A percentile compares a stretch with the other conserved stretches of the same genome.
These are phyloP conservation scores for Durotheca rogersii DNA, from an alignment of 495 filamentous ascomycete genomes.

Conservation along the genomic window DNA sequence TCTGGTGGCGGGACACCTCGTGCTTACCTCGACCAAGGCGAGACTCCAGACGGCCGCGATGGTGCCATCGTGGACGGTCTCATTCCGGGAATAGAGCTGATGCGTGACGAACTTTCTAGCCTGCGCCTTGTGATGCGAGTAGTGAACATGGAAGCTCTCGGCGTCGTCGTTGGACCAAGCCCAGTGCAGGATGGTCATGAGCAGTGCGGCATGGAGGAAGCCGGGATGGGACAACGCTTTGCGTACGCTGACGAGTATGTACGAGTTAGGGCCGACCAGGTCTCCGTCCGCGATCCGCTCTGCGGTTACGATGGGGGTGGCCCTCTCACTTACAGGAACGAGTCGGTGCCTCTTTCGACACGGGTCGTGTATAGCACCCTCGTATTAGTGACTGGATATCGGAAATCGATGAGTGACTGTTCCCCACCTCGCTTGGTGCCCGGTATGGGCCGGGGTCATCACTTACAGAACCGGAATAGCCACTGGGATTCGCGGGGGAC, in stretches of 20 bases:
- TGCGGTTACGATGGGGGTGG: constrained; percentile 6
- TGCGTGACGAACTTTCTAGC: constrained; percentile 42
- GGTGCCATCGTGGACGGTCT: constrained; percentile 36
- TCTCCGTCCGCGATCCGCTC: constrained; percentile 11
- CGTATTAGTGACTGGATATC: constrained; percentile 29
- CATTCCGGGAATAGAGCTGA: constrained; percentile 33
- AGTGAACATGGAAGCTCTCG: constrained; percentile 36
- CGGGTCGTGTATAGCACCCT: constrained; percentile 31
- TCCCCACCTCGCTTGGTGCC: constrained; percentile 1
- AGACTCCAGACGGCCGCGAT: constrained; percentile 42
- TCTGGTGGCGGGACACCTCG: neutral
- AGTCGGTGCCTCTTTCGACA: constrained; percentile 32
- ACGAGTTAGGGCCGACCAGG: constrained; percentile 12
- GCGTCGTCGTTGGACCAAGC: constrained; percentile 38
- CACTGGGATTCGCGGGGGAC: constrained; percentile 34
- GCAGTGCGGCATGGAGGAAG: constrained; percentile 37
- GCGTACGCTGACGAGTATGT: constrained; percentile 30
- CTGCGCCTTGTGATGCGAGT: constrained; percentile 38
- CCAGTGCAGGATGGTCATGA: constrained; percentile 38
- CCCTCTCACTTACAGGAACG: constrained; percentile 32
- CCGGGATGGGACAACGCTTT: constrained; percentile 38
- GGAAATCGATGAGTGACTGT: constrained; percentile 14
- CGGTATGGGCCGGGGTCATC: constrained; percentile 4
- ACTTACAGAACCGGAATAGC: constrained; percentile 38
- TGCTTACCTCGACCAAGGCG: constrained; percentile 42